phyloP scores from a whole-genome alignment of 2,329 filamentous ascomycete genomes.

The Hypoxylon sp. region DNA sequence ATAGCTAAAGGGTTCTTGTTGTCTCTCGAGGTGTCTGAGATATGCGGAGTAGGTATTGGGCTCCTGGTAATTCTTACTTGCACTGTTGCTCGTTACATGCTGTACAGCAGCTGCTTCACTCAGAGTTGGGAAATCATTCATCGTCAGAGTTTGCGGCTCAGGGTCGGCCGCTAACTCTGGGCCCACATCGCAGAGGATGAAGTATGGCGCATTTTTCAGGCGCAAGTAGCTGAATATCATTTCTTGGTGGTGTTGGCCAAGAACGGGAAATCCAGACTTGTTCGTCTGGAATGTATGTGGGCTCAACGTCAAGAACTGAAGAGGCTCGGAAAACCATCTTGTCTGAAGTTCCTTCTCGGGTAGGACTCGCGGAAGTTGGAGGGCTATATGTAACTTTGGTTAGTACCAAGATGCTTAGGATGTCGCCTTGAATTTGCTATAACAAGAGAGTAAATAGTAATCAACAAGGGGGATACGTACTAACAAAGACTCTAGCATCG shows the following conservation, averaged over 20 bases:
- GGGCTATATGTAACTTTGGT: slow-evolving; percentile 50
- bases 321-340: slow-evolving; percentile 74
- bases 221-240: slow-evolving; percentile 71
- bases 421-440: too few relatives aligned
- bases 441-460: too few relatives aligned
- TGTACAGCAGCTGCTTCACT: slow-evolving; percentile 68
- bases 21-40: slow-evolving; percentile 81
- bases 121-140: slow-evolving; percentile 72
- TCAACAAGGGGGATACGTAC: slow-evolving; percentile 62
- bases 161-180: slow-evolving; percentile 52
- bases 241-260: slow-evolving; percentile 68
- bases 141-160: slow-evolving; percentile 43
- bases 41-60: slow-evolving; percentile 73
- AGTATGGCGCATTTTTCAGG: slow-evolving; percentile 68
- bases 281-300: slow-evolving; percentile 67
- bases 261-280: slow-evolving; percentile 67
- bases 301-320: slow-evolving; percentile 67
- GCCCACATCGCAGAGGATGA: slow-evolving; percentile 70
- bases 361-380: slow-evolving; percentile 66
- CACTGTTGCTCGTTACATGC: slow-evolving; percentile 52
- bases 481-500: slow-evolving; percentile 79
- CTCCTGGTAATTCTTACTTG: slow-evolving; percentile 53
- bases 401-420: slow-evolving; percentile 14
- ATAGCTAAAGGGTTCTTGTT: slow-evolving; percentile 70
- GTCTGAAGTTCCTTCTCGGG: slow-evolving; percentile 69